A percentile compares a stretch with the other conserved stretches of the same genome.
These are phyloP conservation scores for Arachis monticola DNA, from an alignment of 331 rosid genomes.

Conservation along the genomic window DNA sequence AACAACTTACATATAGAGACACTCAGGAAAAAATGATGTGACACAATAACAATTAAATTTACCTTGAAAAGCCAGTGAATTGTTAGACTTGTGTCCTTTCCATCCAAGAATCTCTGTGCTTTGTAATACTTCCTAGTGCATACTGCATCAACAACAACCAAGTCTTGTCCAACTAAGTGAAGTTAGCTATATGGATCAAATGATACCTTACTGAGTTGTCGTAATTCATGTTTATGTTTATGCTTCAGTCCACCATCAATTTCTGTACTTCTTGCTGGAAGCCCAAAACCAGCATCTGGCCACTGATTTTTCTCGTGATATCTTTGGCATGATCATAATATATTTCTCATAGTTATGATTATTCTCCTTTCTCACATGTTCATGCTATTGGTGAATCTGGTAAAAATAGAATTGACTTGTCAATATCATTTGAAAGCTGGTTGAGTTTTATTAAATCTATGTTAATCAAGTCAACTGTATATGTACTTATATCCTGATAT, in stretches of 20 bases:
- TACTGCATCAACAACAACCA: too few species aligned
- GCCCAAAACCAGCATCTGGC: not conserved
- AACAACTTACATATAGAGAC: too few species aligned
- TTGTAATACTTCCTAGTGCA: too few species aligned
- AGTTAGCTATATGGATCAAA: too few species aligned
- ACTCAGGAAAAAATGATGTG: too few species aligned
- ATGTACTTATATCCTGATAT: slow-evolving; percentile 15
- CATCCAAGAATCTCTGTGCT: too few species aligned
- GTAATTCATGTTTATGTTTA: too few species aligned
- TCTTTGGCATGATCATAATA: not conserved
- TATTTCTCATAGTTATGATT: slow-evolving; percentile 16
- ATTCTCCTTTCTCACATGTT: not conserved
- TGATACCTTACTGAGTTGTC: too few species aligned
- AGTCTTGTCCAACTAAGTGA: too few species aligned
- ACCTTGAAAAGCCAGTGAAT: too few species aligned
- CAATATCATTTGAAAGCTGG: not conserved
- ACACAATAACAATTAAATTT: too few species aligned
- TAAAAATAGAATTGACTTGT: not conserved
- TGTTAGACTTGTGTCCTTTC: too few species aligned
- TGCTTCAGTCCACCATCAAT: not conserved
- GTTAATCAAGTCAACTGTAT: not conserved
- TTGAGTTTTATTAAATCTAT: not conserved
- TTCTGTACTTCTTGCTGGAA: slow-evolving; percentile 3
- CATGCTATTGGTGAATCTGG: not conserved
- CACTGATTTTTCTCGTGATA: slow-evolving; percentile 1